Percentiles rank a stretch among this genome's conserved stretches.
These are phyloP conservation scores for Coniella lustricola DNA, from an alignment of 2,329 filamentous ascomycete species.

Conservation along the genomic window DNA sequence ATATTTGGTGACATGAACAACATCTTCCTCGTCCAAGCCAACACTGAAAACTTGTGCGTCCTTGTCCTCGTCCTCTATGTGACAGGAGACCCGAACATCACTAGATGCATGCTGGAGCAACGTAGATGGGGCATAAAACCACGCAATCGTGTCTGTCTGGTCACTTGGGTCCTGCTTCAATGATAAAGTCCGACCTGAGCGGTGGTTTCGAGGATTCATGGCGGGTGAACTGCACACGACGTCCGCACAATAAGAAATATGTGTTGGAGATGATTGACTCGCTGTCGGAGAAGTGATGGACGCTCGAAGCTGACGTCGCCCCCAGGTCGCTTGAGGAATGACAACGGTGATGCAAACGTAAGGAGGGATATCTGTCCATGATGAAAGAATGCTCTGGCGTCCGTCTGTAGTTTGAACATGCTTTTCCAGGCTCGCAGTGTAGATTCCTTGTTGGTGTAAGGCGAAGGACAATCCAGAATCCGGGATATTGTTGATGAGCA, in stretches of 20 bases:
- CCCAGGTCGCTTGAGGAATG: slow-evolving; percentile 25
- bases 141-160: too few species aligned
- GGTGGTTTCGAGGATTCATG: slow-evolving; percentile 26
- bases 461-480: slow-evolving; percentile 30
- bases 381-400: slow-evolving; percentile 24
- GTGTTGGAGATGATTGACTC: slow-evolving; percentile 12
- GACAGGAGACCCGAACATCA: slow-evolving; percentile 34
- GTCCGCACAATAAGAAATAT: slow-evolving; percentile 12
- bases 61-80: slow-evolving; percentile 19
- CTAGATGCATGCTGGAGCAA: too few species aligned
- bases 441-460: slow-evolving; percentile 29
- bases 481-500: slow-evolving; percentile 25
- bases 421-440: slow-evolving; percentile 24
- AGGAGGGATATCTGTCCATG: slow-evolving; percentile 31
- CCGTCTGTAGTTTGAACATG: slow-evolving; percentile 19
- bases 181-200: too few species aligned
- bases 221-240: slow-evolving; percentile 11
- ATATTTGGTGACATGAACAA: slow-evolving; percentile 31
- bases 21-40: slow-evolving; percentile 21
- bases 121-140: too few species aligned
- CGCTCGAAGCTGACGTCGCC: too few species aligned
- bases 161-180: too few species aligned
- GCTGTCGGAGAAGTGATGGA: slow-evolving; percentile 24
- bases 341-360: slow-evolving; percentile 31
- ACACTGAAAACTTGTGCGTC: slow-evolving; percentile 28